phyloP scores from a whole-genome alignment of 1,139 yeast species.

The Tardiomyces blankii region DNA sequence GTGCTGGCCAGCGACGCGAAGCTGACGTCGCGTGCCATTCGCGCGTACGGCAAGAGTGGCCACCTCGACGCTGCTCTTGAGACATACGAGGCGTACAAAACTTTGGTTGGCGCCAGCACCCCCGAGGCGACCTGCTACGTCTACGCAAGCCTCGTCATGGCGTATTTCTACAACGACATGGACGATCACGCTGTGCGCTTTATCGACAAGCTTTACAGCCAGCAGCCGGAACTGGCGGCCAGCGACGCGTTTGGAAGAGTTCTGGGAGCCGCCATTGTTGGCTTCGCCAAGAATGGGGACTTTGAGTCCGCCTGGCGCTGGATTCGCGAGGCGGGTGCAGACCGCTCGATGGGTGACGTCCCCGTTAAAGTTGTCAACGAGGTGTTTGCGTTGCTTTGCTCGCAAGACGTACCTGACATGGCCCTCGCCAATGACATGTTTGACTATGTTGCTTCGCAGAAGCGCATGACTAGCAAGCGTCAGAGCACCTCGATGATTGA shows the following conservation, averaged over 20 bases:
- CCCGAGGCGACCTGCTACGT: constrained; percentile 9
- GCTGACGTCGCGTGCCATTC: not conserved
- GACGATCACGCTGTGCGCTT: constrained; percentile 19
- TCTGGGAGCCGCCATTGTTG: constrained; percentile 12
- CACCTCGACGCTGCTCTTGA: constrained; percentile 10
- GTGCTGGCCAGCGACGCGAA: not conserved
- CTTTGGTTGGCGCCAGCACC: constrained; percentile 4
- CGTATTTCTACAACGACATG: constrained; percentile 19
- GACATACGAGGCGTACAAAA: constrained; percentile 10
- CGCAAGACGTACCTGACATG: not conserved
- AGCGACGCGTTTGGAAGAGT: not conserved
- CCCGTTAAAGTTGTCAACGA: not conserved
- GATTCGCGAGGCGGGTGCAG: constrained; percentile 19
- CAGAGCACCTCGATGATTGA: not conserved
- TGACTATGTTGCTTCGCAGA: not conserved
- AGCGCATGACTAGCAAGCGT: not conserved
- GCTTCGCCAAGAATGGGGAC: constrained; percentile 20
- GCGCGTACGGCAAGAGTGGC: constrained; percentile 5
- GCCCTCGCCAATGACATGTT: not conserved
- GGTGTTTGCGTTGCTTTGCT: not conserved
- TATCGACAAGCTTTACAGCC: constrained; percentile 15
- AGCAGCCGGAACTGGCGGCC: constrained; percentile 2
- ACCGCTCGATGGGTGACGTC: constrained; percentile 3
- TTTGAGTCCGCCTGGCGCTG: constrained; percentile 24
- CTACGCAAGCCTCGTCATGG: constrained; percentile 22